Evolutionary conservation across 805 yeast species (phyloP), one percentile per base, ranked within the genome.

Genomic region (Pichia ethanolica): DNA sequence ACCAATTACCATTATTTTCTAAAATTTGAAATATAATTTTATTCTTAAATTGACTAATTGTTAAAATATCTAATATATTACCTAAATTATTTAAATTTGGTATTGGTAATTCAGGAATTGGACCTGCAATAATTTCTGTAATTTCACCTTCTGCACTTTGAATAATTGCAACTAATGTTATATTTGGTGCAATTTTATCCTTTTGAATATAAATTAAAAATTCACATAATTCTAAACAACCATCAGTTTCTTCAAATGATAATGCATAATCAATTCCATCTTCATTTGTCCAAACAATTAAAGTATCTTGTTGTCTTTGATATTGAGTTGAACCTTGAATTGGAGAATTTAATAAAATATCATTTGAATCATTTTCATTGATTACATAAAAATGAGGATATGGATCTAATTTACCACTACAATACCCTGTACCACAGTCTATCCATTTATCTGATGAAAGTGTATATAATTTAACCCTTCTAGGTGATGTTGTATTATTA

Each of bases 261-360:
- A 91, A 71, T 1, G 98, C 98, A 54, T 88, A 79, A 64, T 89
- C 95, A 47, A 74, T 75, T 7, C 83, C 81, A 20, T 76, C 73
- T 3, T 68, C 59, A 60, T 88, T 96, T 9, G 95, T 86, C 98
- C 98, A 91, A 25, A 91, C 96, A 9, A 91, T 88, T 44, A 91
- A 71, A 0, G 97, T 89, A 51, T 89, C 97, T 61, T 89, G 96
- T 61, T 93, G 98, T 60, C 95, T 77, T 63, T 91, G 97, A 63
- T 86, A 91, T 57, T 86, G 95, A 4, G 82, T 83, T 32, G 78
- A 67, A 0, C 95, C 95, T 58, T 78, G 82, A n/a, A 91, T 71
- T 51, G 65, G 73, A 5, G 90, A 79, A 58, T 78, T 75, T 39
- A 91, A 67, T 26, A 91, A 68, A 10, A 79, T 69, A 32, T 82